These are phyloP conservation scores for Elongisporangium prolatum DNA, from an alignment of 352 stramenopile genomes.

Conservation along the genomic window DNA sequence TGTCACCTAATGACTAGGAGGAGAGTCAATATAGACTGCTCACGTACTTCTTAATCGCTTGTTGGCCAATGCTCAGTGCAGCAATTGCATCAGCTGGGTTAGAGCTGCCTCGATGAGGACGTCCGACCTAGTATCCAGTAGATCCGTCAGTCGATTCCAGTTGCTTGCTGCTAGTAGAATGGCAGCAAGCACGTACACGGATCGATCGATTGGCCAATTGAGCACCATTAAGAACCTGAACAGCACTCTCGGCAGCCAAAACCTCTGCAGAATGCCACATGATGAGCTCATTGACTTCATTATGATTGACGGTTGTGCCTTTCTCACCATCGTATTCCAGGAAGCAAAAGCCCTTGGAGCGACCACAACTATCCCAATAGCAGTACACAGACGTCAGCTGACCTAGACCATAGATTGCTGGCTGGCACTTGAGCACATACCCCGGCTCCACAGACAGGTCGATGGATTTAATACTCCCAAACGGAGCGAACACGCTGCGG, in stretches of 20 bases:
- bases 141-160: not conserved
- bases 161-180: not conserved
- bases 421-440: constrained; percentile 15
- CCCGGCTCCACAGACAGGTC: constrained; percentile 75
- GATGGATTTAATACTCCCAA: constrained; percentile 66
- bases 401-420: not conserved
- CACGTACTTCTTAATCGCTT: constrained; percentile 75
- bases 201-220: constrained; percentile 59
- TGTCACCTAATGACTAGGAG: not conserved
- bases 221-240: constrained; percentile 72
- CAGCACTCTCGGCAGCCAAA: constrained; percentile 67
- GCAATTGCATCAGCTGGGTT: constrained; percentile 47
- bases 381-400: constrained; percentile 5
- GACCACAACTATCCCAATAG: constrained; percentile 26
- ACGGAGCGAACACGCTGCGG: constrained; percentile 54
- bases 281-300: not conserved
- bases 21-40: not conserved
- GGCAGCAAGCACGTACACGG: constrained; percentile 24
- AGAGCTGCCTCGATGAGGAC: constrained; percentile 62
- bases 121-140: constrained; percentile 41
- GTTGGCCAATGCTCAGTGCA: constrained; percentile 52
- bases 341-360: constrained; percentile 82
- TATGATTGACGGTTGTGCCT: not conserved
- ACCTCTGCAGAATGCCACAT: constrained; percentile 30
- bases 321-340: constrained; percentile 64